Evolutionary conservation across 768 basidiomycete species (phyloP), one percentile per base, ranked within the genome.

Genomic region (Baorangia bicolor): DNA sequence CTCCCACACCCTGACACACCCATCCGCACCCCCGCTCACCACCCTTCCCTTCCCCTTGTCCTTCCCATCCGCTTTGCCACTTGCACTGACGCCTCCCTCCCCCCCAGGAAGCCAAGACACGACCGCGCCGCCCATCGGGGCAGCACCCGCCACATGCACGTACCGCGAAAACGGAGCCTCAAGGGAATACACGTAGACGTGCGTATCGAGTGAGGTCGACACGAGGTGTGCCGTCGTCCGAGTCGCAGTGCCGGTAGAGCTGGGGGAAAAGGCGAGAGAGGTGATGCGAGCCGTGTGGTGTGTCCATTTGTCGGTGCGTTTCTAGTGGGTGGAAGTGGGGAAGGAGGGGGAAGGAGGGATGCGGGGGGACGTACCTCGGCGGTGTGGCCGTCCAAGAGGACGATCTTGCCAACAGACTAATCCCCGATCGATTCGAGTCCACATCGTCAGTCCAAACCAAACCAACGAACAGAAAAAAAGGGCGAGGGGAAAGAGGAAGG

Each of bases 171-270:
- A 73, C 10, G 87, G 85, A 65, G 84, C 81, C 41, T 74, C 75
- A 30, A 92, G 84, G 59, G 87, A 86, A 85, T 91, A 98, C 25
- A 98, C 74, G 65, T 94, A 97, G 5, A 96, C 84, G 61, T 93
- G 84, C 30, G 94, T 95, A 69, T 98, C 96, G n/a, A 96, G 79
- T 20, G 93, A 92, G 12, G 88, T 94, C 5, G 93, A 94, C 12
- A 86, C 94, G 58, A 90, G 82, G 65, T 94, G 85, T 57, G 21
- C 25, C 25, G 35, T 38, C 14, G 48, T 14, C n/a, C 18, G 48
- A 3, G 33, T 27, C 6, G 12, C 2, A 12, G 2, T 11, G 30
- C 30, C 11, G 7, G 82, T 62, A 8, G 89, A 85, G 10, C 51
- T 11, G 1, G 55, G 49, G 4, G 48, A 51, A 53, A 71, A 71